Base-by-base conservation (phyloP, 2,329 filamentous ascomycete genomes). In the Niveomyces coronatus region DNA sequence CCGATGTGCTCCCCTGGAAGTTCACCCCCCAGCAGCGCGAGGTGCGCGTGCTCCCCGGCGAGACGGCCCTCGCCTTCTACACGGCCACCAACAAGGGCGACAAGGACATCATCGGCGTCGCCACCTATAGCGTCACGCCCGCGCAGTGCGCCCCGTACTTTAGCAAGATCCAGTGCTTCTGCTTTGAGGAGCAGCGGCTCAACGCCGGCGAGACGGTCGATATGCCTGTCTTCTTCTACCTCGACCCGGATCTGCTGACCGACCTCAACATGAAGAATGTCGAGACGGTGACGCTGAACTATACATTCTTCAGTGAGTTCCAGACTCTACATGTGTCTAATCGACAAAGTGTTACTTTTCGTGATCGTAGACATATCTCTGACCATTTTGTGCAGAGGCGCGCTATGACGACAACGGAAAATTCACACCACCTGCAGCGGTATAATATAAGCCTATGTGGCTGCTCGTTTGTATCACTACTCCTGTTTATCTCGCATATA, bases 231-330 rank as follows among this genome's bases (percentile, higher is more conserved):
- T 98, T 98, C 62, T 98, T 98, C 64, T 98, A 96, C 61, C 83
- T 98, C 47, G 91, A 98, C 55, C 91, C 91, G 1, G 91, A 96
- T 55, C 81, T 98, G 64, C 71, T 89, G 42, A 88, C 83, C 49
- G 91, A 98, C 60, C 67, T 89, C 36, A 88, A 83, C 47, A 96
- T 95, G 89, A 85, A 75, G 62, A 84, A 83, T 0, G 85, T 98
- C 45, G 86, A 95, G 64, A 94, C 88, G 2, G 87, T 98, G 39
- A 98, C 91, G 23, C 62, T 98, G 53, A 94, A 82, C 49, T 98
- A 98, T 64, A 98, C 91, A 0, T 98, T 98, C 58, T 98, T 98
- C 61, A 98, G 87, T 94, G n/a, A n/a, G n/a, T n/a, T n/a, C n/a
- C n/a, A n/a, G n/a, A n/a, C n/a, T n/a, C n/a, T n/a, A n/a, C n/a